Evolutionary conservation across 2,329 filamentous ascomycete genomes (phyloP), one percentile per base, ranked within the genome.

Genomic region (Aspergillus versicolor): DNA sequence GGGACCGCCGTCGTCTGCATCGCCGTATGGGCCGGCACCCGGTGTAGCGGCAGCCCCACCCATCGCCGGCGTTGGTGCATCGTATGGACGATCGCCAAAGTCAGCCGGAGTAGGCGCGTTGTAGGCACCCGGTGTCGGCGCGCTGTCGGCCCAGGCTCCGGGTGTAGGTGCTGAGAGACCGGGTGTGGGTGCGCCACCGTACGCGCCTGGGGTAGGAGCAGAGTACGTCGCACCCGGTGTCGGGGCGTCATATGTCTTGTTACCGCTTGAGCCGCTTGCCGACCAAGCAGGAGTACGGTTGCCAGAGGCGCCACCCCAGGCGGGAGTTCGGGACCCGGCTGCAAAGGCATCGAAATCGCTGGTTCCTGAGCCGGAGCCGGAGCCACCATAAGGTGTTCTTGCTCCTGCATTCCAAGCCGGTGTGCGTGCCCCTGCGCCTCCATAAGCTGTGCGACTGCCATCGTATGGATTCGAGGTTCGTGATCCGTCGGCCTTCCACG

Each of bases 331-430:
- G 30, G 88, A 89, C 6, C 89, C 86, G 4, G 83, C 80, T 13
- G 80, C 84, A 79, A 88, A 90, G 32, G 82, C 79, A 58, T 88
- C 87, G 52, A 91, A 52, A 82, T 88, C 44, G 83, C 88, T 88
- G 55, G 83, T 81, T 54, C 82, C 84, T 67, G 88, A 90, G 19
- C 81, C 80, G 52, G 87, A 89, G 19, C 44, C 44, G 24, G 30
- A 46, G 44, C 81, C 80, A 51, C 86, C 89, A 60, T 80, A 80
- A 2, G 53, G 90, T 79, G 89, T 93, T 71, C 89, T 88, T 53
- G 88, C 85, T 52, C 89, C 89, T 2, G 91, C 88, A 57, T 88
- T 87, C 89, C 89, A 92, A 5, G 88, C 88, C 7, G 89, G 89
- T 1, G 88, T 92, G 52, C 89, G 85, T 22, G 62, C 62, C 4